Evolutionary conservation across 23 red algal species (phyloP).

Genomic region (Agarophyton chilense): DNA sequence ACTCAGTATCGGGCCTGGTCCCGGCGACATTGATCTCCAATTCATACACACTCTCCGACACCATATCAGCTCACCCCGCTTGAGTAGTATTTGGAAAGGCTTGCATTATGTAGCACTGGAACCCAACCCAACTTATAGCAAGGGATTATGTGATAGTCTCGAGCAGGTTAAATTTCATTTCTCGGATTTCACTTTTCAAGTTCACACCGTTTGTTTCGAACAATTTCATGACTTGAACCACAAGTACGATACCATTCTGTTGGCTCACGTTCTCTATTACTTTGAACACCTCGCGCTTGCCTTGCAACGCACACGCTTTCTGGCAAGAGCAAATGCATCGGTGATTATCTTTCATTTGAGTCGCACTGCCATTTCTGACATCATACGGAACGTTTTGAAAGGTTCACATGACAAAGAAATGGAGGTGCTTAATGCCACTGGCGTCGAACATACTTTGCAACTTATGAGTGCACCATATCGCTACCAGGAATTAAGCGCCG

Average conservation of each 20-base stretch:
- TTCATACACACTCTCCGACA: not conserved
- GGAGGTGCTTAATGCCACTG: not conserved
- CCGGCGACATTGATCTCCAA: not conserved
- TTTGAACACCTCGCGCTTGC: not conserved
- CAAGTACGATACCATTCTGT: not conserved
- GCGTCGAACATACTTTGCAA: not conserved
- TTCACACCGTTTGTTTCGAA: not conserved
- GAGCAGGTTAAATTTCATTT: not conserved
- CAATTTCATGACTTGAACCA: not conserved
- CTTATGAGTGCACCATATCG: not conserved
- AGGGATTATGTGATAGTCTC: not conserved
- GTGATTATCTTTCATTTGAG: not conserved
- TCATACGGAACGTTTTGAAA: not conserved
- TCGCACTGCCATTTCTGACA: not conserved
- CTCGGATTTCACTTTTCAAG: not conserved
- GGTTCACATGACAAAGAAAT: not conserved
- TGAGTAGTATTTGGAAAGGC: not conserved
- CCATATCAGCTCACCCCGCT: not conserved
- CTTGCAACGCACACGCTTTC: not conserved
- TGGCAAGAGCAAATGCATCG: not conserved
- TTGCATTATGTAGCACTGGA: slow-evolving; percentile 14
- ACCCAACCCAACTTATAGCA: not conserved
- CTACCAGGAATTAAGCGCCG: not conserved
- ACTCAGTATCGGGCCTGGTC: not conserved
- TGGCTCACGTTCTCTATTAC: not conserved